These are phyloP conservation scores for Adansonia grandidieri DNA, from an alignment of 441 rosid genomes.

Conservation along the genomic window DNA sequence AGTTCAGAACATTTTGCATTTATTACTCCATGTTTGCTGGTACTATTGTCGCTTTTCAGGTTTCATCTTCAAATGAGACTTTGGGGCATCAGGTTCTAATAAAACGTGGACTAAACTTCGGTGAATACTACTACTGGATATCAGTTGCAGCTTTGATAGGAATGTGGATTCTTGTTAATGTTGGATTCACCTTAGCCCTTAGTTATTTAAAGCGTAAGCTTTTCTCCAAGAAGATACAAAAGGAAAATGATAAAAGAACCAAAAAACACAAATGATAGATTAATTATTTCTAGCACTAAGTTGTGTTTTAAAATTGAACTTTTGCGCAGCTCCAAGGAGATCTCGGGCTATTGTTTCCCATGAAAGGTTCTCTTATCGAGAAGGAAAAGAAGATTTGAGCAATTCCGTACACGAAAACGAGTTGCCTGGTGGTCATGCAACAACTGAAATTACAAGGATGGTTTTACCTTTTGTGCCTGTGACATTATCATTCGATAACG, in stretches of 20 bases:
- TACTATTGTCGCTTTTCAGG: slow-evolving; percentile 21
- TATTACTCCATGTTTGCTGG: not conserved
- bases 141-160: slow-evolving; percentile 46
- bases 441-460: slow-evolving; percentile 25
- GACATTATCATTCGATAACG: slow-evolving; percentile 35
- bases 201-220: slow-evolving; percentile 42
- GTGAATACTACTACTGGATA: slow-evolving; percentile 43
- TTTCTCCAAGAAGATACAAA: not conserved
- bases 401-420: not conserved
- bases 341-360: slow-evolving; percentile 34
- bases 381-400: slow-evolving; percentile 23
- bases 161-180: slow-evolving; percentile 39
- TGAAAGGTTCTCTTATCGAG: not conserved
- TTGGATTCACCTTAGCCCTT: slow-evolving; percentile 43
- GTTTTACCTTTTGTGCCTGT: slow-evolving; percentile 40
- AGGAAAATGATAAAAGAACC: not conserved
- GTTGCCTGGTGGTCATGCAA: not conserved
- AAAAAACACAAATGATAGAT: not conserved
- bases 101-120: slow-evolving; percentile 40
- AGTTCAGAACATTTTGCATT: not conserved
- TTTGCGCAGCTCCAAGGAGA: slow-evolving; percentile 21
- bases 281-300: not conserved
- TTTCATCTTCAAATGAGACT: slow-evolving; percentile 35
- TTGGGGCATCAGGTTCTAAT: slow-evolving; percentile 35
- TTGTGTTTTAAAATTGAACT: not conserved